These are phyloP conservation scores for Allomyces macrogynus DNA, from an alignment of 192 early-diverging fungal genomes.

Conservation along the genomic window DNA sequence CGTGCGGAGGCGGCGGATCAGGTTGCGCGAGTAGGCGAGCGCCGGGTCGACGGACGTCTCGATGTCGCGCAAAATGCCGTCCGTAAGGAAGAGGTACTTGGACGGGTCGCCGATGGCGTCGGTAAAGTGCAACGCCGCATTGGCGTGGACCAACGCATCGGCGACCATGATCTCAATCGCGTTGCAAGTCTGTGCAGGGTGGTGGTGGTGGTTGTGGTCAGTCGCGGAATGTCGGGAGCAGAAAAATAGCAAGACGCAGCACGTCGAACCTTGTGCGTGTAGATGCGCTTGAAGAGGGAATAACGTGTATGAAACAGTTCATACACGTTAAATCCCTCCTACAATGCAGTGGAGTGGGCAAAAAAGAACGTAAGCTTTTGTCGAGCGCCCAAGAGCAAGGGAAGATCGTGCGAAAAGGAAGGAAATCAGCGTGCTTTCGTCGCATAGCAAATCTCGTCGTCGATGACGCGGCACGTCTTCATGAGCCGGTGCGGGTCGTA, in stretches of 20 bases:
- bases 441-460: constrained; percentile 74
- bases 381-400: no score
- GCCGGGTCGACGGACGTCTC: constrained; percentile 37
- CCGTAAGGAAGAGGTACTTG: constrained; percentile 57
- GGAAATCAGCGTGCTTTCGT: constrained; percentile 29
- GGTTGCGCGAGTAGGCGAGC: constrained; percentile 40
- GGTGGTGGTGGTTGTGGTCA: no score
- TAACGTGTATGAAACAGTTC: constrained; percentile 69
- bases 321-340: constrained; percentile 67
- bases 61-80: constrained; percentile 56
- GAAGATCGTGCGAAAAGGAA: background rate
- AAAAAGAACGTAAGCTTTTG: no score
- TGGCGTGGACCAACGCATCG: constrained; percentile 64
- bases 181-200: constrained; percentile 12
- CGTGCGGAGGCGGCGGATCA: constrained; percentile 50
- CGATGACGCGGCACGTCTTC: constrained; percentile 61
- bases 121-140: constrained; percentile 40
- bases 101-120: constrained; percentile 37
- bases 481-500: constrained; percentile 42
- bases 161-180: constrained; percentile 78
- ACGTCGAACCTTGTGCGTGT: constrained; percentile 46
- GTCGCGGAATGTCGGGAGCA: background rate
- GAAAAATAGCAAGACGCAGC: background rate
- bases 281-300: constrained; percentile 60
- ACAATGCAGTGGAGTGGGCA: no score